Percentiles rank a stretch among this genome's conserved stretches.
Conservation (phyloP, 306 rosid genomes). For the Malus sylvestris region DNA sequence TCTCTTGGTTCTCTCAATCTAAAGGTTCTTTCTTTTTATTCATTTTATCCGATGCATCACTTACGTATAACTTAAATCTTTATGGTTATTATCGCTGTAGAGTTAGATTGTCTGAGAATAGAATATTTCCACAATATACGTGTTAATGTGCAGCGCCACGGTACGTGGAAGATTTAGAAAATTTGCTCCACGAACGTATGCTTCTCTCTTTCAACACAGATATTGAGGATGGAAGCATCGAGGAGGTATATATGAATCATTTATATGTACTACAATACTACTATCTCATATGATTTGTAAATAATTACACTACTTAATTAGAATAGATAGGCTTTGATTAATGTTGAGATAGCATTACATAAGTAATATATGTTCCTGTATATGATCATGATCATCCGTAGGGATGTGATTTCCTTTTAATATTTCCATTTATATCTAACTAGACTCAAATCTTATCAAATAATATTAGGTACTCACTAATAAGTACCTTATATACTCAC, state of each 20-base stretch:
- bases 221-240: slow-evolving; percentile 83
- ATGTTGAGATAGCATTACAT: too few relatives aligned
- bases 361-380: too few relatives aligned
- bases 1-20: slow-evolving; percentile 49
- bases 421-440: too few relatives aligned
- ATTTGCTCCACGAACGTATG: slow-evolving; percentile 52
- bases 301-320: too few relatives aligned
- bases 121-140: background rate
- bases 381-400: too few relatives aligned
- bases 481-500: too few relatives aligned
- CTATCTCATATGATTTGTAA: background rate
- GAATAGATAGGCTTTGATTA: too few relatives aligned
- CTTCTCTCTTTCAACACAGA: slow-evolving; percentile 70
- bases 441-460: too few relatives aligned
- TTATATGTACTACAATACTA: too few relatives aligned
- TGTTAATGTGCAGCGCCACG: slow-evolving; percentile 24
- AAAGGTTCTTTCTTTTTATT: slow-evolving; percentile 21
- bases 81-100: background rate
- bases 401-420: too few relatives aligned
- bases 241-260: slow-evolving; percentile 38
- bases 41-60: background rate
- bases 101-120: background rate
- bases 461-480: too few relatives aligned
- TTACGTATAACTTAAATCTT: background rate
- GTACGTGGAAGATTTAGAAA: slow-evolving; percentile 59